A percentile compares a stretch with the other conserved stretches of the same genome.
phyloP scores from a whole-genome alignment of 768 basidiomycete species.

The Agaricus subrufescens region DNA sequence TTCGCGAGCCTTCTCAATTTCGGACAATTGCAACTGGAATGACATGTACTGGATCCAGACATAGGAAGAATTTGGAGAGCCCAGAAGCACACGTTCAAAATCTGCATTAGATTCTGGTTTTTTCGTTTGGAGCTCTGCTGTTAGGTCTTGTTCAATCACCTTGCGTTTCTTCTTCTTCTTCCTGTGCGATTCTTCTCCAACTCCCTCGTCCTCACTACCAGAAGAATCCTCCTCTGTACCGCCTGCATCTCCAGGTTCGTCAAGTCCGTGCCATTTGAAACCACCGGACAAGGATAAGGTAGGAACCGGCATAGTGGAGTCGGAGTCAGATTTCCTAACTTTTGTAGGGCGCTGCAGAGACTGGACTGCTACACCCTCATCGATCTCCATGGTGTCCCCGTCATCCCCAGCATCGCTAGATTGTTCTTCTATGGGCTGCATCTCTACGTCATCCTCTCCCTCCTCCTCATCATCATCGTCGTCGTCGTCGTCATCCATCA shows the following conservation, averaged over 20 bases:
- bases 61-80: conserved; percentile 95
- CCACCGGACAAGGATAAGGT: conserved; percentile 53
- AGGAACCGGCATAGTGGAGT: conserved; percentile 18
- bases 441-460: conserved; percentile 13
- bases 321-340: conserved; percentile 8
- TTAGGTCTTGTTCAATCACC: conserved; percentile 73
- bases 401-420: conserved; percentile 22
- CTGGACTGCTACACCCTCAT: conserved; percentile 29
- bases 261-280: conserved; percentile 65
- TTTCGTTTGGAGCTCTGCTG: conserved; percentile 82
- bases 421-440: neutral
- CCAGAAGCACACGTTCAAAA: conserved; percentile 89
- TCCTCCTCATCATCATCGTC: conserved; percentile 16
- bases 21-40: conserved; percentile 94
- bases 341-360: conserved; percentile 14
- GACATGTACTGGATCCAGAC: conserved; percentile 99
- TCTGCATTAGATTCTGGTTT: conserved; percentile 89
- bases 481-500: conserved; percentile 13
- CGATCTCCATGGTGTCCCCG: conserved; percentile 41
- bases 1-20: conserved; percentile 90
- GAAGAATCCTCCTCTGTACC: conserved; percentile 40
- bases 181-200: conserved; percentile 44
- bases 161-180: conserved; percentile 66
- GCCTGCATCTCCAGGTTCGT: conserved; percentile 26
- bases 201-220: conserved; percentile 36